A percentile compares a stretch with the other conserved stretches of the same genome.
Evolutionary conservation across 176 grass and related monocot genomes (phyloP).

Genomic region (Otatea glauca): DNA sequence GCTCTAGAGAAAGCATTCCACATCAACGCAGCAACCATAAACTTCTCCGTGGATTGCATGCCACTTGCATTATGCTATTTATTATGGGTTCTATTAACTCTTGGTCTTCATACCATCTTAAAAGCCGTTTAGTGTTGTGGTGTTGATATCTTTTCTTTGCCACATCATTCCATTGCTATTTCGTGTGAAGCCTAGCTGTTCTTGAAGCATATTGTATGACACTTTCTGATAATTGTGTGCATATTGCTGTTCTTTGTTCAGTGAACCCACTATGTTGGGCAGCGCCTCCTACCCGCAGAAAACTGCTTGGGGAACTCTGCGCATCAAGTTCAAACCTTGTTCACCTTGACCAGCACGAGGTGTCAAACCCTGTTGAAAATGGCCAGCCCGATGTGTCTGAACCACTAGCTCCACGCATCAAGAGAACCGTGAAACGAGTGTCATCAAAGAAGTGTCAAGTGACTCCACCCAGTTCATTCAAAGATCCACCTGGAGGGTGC

Average conservation of each 20-base stretch:
- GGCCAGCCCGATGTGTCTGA: neutral
- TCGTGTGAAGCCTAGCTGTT: slow-evolving; percentile 7
- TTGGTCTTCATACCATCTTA: neutral
- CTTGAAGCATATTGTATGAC: neutral
- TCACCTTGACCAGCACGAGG: neutral
- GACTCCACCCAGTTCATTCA: slow-evolving; percentile 19
- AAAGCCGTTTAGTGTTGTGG: neutral
- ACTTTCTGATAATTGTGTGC: slow-evolving; percentile 17
- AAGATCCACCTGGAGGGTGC: neutral
- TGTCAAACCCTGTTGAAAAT: neutral
- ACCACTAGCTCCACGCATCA: neutral
- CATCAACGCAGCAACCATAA: too few species aligned
- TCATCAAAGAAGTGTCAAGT: neutral
- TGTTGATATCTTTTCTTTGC: neutral
- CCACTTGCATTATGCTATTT: slow-evolving; percentile 22
- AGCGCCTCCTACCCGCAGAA: slow-evolving; percentile 31
- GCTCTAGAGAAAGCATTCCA: too few species aligned
- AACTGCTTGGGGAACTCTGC: slow-evolving; percentile 11
- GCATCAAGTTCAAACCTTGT: neutral
- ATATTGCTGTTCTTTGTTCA: slow-evolving; percentile 16
- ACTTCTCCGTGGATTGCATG: too few species aligned
- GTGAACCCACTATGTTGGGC: slow-evolving; percentile 39
- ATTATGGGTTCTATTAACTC: neutral
- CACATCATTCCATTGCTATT: neutral
- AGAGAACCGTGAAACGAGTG: neutral